These are phyloP conservation scores for Gymnopilus dilepis DNA, from an alignment of 768 basidiomycete species.

Conservation along the genomic window DNA sequence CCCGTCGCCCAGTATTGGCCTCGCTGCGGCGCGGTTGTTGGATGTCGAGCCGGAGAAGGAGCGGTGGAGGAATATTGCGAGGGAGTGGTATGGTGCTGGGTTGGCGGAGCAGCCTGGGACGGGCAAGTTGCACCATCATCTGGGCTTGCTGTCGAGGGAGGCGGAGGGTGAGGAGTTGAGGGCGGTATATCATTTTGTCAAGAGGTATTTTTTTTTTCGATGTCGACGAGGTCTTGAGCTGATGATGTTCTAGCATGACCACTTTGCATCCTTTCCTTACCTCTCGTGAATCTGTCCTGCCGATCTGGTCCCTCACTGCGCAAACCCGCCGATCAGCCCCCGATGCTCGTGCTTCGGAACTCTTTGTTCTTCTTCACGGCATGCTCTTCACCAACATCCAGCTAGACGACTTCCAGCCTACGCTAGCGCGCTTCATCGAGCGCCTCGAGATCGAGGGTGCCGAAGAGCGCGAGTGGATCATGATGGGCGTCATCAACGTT, in stretches of 20 bases:
- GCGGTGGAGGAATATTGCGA: constrained; percentile 86
- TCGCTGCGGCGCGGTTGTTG: constrained; percentile 79
- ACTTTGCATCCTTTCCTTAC: constrained; percentile 86
- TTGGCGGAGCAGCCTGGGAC: constrained; percentile 90
- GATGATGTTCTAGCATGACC: constrained; percentile 70
- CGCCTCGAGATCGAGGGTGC: constrained; percentile 82
- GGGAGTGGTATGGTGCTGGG: constrained; percentile 92
- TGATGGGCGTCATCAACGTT: constrained; percentile 92
- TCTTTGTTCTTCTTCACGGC: constrained; percentile 93
- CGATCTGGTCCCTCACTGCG: constrained; percentile 81
- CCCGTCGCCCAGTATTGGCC: constrained; percentile 79
- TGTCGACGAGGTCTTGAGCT: constrained; percentile 12
- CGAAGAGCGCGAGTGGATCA: constrained; percentile 90
- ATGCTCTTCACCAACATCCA: constrained; percentile 97
- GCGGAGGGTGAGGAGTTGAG: constrained; percentile 81
- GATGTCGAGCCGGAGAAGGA: constrained; percentile 93
- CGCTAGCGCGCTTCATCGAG: constrained; percentile 85
- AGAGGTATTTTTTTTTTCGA: constrained; percentile 66
- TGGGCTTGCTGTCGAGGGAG: constrained; percentile 88
- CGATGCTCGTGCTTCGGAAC: constrained; percentile 73
- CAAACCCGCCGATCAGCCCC: constrained; percentile 78
- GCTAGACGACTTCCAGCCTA: constrained; percentile 87
- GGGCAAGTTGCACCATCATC: constrained; percentile 92
- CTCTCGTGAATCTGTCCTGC: constrained; percentile 88
- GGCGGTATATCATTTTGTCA: constrained; percentile 91